Conservation (phyloP, 345 rosid species). For the Corymbia maculata region DNA sequence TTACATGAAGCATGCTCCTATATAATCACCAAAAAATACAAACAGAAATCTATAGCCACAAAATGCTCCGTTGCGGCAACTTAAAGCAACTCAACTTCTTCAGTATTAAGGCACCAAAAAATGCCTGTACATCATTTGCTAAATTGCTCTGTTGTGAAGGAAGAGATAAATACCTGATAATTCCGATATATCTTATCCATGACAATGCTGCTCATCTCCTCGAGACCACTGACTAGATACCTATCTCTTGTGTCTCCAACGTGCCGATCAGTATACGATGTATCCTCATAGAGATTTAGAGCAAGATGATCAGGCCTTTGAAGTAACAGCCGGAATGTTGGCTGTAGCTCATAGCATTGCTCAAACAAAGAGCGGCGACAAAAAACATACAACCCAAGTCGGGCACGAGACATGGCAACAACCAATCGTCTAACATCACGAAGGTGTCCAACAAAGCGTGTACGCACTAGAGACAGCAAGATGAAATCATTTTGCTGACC, state of each 20-base stretch:
- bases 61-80: not conserved
- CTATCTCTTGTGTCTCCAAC: slow-evolving; percentile 65
- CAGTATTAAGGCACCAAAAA: not conserved
- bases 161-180: slow-evolving; percentile 47
- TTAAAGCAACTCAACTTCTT: not conserved
- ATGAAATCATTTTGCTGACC: slow-evolving; percentile 97
- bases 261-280: slow-evolving; percentile 59
- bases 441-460: slow-evolving; percentile 96
- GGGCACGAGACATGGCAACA: slow-evolving; percentile 99
- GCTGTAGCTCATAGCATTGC: slow-evolving; percentile 95
- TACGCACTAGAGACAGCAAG: slow-evolving; percentile 88
- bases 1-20: not conserved
- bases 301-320: slow-evolving; percentile 79
- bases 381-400: slow-evolving; percentile 84
- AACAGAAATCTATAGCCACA: not conserved
- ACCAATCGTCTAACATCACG: slow-evolving; percentile 96
- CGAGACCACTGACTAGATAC: slow-evolving; percentile 47
- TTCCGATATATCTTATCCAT: slow-evolving; percentile 38
- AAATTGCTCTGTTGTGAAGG: not conserved
- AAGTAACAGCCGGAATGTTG: slow-evolving; percentile 74
- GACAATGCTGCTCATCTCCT: slow-evolving; percentile 73
- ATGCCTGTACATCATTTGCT: not conserved
- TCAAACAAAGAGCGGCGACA: slow-evolving; percentile 89
- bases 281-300: slow-evolving; percentile 50
- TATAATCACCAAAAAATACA: not conserved